Evolutionary conservation across 1,139 yeast species (phyloP).

Genomic region (Geotrichum siamense): DNA sequence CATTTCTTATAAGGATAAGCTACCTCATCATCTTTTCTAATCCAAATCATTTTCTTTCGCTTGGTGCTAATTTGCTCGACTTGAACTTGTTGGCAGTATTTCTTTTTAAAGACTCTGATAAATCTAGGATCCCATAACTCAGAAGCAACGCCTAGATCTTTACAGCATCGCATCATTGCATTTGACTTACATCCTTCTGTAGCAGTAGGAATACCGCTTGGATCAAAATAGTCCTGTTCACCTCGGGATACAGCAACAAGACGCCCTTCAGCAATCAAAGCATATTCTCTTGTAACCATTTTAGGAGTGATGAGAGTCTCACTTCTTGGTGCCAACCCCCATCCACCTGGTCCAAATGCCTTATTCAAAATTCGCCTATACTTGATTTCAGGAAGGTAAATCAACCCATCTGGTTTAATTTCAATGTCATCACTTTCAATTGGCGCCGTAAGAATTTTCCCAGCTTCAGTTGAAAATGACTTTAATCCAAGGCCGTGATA

Average conservation of each 20-base stretch:
- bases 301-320: conserved; percentile 65
- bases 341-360: conserved; percentile 97
- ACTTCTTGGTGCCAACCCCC: conserved; percentile 96
- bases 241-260: conserved; percentile 91
- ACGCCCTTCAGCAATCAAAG: conserved; percentile 77
- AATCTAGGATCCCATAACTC: conserved; percentile 96
- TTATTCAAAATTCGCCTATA: conserved; percentile 79
- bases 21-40: conserved; percentile 61
- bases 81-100: conserved; percentile 72
- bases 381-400: conserved; percentile 89
- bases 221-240: conserved; percentile 87
- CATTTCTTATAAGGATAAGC: conserved; percentile 66
- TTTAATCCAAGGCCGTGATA: conserved; percentile 62
- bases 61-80: conserved; percentile 78
- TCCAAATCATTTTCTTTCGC: conserved; percentile 83
- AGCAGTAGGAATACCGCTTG: conserved; percentile 86
- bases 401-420: conserved; percentile 88
- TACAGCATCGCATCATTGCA: conserved; percentile 96
- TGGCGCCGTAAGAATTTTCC: conserved; percentile 52
- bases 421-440: conserved; percentile 69
- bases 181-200: conserved; percentile 96
- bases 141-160: conserved; percentile 92
- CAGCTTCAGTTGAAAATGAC: conserved; percentile 59
- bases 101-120: conserved; percentile 69
- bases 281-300: conserved; percentile 80